A percentile compares a stretch with the other conserved stretches of the same genome.
Evolutionary conservation across 2,329 filamentous ascomycete species (phyloP).

Genomic region (Cladosporium sp.): DNA sequence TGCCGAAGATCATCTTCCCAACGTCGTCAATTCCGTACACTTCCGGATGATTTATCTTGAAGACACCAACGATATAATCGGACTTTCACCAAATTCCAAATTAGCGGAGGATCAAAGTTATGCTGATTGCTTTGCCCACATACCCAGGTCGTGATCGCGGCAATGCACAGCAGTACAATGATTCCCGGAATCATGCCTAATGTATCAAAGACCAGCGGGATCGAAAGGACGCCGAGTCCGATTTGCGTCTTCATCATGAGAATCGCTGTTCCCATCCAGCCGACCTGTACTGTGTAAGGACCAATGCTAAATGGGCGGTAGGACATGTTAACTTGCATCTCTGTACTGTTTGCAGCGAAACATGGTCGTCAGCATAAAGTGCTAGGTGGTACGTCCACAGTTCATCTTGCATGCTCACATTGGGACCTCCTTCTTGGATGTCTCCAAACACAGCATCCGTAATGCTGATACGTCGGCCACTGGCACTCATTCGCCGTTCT

Average conservation of each 20-base stretch:
- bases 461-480: slow-evolving; percentile 1
- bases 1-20: slow-evolving; percentile 52
- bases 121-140: neutral
- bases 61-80: slow-evolving; percentile 46
- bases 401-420: neutral
- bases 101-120: neutral
- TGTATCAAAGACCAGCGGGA: slow-evolving; percentile 43
- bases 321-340: neutral
- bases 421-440: slow-evolving; percentile 16
- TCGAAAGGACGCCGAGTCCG: slow-evolving; percentile 46
- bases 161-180: slow-evolving; percentile 39
- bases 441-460: slow-evolving; percentile 20
- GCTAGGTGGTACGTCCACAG: slow-evolving; percentile 12
- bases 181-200: slow-evolving; percentile 48
- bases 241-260: slow-evolving; percentile 47
- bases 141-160: slow-evolving; percentile 44
- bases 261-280: slow-evolving; percentile 42
- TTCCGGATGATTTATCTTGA: slow-evolving; percentile 52
- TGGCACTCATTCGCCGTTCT: slow-evolving; percentile 9
- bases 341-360: neutral
- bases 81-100: slow-evolving; percentile 32
- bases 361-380: neutral
- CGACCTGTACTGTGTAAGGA: slow-evolving; percentile 40
- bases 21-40: slow-evolving; percentile 58
- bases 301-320: neutral